Evolutionary conservation across 192 early-diverging fungal genomes (phyloP).

Genomic region (Gonapodya sp.): DNA sequence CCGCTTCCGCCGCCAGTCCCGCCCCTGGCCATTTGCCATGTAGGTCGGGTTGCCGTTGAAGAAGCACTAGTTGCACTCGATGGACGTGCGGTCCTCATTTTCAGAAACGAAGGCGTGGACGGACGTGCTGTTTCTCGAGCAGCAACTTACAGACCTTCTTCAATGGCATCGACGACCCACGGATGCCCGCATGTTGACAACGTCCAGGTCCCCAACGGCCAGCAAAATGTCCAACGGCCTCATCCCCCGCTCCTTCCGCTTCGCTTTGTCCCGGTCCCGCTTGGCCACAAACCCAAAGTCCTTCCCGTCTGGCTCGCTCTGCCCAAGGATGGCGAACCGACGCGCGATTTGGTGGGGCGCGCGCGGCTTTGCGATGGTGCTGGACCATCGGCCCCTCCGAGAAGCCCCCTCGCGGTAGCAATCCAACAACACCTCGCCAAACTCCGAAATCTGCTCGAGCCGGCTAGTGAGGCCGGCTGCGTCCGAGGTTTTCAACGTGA

Average conservation of each 20-base stretch:
- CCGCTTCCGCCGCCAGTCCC: neutral
- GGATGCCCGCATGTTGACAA: neutral
- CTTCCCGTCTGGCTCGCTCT: neutral
- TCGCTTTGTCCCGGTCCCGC: neutral
- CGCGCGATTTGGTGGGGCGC: neutral
- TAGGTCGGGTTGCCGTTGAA: neutral
- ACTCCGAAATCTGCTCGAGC: neutral
- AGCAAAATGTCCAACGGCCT: neutral
- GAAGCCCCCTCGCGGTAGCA: neutral
- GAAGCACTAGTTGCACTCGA: neutral
- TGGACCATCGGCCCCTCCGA: neutral
- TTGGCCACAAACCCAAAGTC: neutral
- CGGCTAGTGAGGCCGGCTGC: neutral
- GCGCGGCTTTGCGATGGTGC: neutral
- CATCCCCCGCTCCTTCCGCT: neutral
- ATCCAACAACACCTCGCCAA: neutral
- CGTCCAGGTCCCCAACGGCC: neutral
- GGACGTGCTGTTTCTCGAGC: neutral
- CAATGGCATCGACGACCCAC: neutral
- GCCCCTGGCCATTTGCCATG: neutral
- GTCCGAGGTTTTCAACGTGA: neutral
- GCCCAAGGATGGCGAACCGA: neutral
- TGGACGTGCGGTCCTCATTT: neutral
- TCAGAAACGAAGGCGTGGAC: neutral
- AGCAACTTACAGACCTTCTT: neutral